phyloP scores from a whole-genome alignment of 257 asterid species.

The Penstemon barbatus region DNA sequence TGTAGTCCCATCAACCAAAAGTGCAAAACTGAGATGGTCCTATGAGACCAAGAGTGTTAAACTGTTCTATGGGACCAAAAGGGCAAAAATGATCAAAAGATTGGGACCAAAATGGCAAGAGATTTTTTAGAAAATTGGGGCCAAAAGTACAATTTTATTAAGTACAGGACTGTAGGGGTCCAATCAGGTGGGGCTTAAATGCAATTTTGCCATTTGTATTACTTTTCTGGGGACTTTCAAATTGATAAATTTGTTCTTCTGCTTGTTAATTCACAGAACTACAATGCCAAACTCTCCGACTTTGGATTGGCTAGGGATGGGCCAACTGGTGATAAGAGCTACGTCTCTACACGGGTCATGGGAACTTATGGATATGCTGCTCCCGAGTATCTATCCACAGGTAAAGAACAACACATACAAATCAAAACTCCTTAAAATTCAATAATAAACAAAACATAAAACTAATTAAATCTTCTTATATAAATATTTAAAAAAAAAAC shows the following conservation, averaged over 20 bases:
- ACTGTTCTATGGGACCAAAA: no score
- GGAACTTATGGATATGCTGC: constrained; percentile 77
- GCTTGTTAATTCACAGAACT: constrained; percentile 42
- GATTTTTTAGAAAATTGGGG: no score
- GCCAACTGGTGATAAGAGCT: constrained; percentile 70
- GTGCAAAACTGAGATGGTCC: no score
- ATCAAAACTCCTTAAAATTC: neutral
- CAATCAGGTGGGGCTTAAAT: no score
- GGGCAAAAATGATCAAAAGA: no score
- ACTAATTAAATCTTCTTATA: neutral
- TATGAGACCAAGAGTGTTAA: no score
- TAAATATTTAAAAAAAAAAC: neutral
- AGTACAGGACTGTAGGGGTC: no score
- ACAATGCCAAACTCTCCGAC: constrained; percentile 73
- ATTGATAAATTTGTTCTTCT: constrained; percentile 12
- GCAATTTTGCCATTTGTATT: neutral
- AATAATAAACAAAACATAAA: neutral
- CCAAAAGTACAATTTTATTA: no score
- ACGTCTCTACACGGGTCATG: constrained; percentile 71
- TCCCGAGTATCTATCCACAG: constrained; percentile 69
- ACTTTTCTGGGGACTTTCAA: constrained; percentile 2
- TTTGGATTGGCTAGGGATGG: constrained; percentile 81
- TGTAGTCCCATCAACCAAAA: no score
- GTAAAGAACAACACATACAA: constrained; percentile 24
- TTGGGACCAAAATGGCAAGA: no score